Evolutionary conservation across 2,329 filamentous ascomycete genomes (phyloP).

Genomic region (Fusarium pseudocircinatum): DNA sequence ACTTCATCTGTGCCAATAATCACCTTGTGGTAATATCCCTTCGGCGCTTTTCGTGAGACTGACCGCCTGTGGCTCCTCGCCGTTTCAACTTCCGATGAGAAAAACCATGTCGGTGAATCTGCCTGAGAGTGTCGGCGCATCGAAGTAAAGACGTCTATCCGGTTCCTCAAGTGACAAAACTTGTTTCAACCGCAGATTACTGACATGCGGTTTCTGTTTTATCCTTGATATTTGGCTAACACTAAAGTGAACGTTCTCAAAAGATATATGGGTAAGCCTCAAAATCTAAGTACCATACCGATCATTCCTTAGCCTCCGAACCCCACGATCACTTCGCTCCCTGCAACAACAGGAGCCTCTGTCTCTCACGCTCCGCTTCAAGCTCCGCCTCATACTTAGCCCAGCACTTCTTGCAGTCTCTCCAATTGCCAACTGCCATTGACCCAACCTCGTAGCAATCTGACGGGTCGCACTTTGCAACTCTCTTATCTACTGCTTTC

Average conservation of each 20-base stretch:
- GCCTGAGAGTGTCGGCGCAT: background rate
- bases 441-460: background rate
- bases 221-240: background rate
- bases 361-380: background rate
- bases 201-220: fast-evolving
- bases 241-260: background rate
- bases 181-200: background rate
- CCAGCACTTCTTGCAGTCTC: background rate
- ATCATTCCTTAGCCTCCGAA: no score
- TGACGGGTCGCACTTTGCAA: background rate
- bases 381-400: background rate
- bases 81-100: background rate
- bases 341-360: background rate
- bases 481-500: background rate
- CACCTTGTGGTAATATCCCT: no score
- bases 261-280: fast-evolving
- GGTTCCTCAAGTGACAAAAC: background rate
- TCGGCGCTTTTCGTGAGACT: background rate
- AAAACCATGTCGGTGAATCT: background rate
- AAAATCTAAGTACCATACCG: no score
- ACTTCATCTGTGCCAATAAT: background rate
- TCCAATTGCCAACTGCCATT: background rate
- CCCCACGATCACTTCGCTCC: background rate
- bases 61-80: background rate
- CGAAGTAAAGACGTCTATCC: background rate